phyloP scores from a whole-genome alignment of 1,284 basidiomycete species.

The Anthracocystis setariae region DNA sequence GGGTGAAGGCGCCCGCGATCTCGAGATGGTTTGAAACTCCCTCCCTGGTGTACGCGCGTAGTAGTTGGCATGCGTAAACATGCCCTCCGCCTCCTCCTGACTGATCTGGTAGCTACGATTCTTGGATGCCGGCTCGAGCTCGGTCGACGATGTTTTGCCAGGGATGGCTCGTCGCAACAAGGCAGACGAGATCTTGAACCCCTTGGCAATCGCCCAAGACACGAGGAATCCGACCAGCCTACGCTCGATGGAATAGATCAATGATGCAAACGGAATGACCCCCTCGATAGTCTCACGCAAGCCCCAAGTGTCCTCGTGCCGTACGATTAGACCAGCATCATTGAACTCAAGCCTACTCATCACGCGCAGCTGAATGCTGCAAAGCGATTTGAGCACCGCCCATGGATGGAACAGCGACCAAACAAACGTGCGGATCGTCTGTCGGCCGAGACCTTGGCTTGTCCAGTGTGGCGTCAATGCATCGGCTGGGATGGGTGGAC shows the following conservation, averaged over 20 bases:
- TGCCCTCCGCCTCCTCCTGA: conserved; percentile 42
- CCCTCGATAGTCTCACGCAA: conserved; percentile 65
- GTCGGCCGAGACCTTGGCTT: conserved; percentile 58
- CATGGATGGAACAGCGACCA: conserved; percentile 60
- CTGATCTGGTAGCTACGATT: conserved; percentile 20
- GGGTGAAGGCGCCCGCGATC: conserved; percentile 57
- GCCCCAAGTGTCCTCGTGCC: conserved; percentile 67
- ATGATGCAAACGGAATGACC: conserved; percentile 60
- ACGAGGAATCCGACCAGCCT: conserved; percentile 59
- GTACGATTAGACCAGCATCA: conserved; percentile 65
- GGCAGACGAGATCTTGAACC: conserved; percentile 52
- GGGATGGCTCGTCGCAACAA: conserved; percentile 43
- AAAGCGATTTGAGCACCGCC: conserved; percentile 54
- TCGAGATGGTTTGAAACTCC: conserved; percentile 56
- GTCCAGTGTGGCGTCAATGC: conserved; percentile 63
- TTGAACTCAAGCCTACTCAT: conserved; percentile 68
- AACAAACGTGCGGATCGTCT: conserved; percentile 54
- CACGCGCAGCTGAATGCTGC: conserved; percentile 64
- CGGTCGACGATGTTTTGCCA: conserved; percentile 17
- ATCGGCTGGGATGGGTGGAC: conserved; percentile 58
- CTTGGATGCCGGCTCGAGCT: conserved; percentile 14
- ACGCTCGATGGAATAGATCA: conserved; percentile 60
- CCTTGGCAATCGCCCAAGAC: conserved; percentile 60
- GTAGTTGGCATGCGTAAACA: conserved; percentile 37
- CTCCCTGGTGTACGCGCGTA: conserved; percentile 11